phyloP scores from a whole-genome alignment of 371 early-diverging fungal genomes.

The Actinomucor elegans region DNA sequence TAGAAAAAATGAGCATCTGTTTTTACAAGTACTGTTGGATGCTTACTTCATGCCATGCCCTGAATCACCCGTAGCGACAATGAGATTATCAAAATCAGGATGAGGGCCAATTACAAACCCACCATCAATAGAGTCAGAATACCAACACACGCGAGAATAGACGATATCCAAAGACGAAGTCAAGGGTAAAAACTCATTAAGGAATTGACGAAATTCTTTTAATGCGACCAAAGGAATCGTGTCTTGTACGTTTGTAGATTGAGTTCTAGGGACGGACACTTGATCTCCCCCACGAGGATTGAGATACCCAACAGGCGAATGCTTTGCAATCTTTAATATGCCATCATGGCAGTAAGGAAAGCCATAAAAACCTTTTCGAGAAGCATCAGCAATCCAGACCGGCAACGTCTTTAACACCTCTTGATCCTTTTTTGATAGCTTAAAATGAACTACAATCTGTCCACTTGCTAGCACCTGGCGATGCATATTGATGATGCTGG shows the following conservation, averaged over 20 bases:
- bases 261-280: constrained; percentile 40
- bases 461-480: constrained; percentile 42
- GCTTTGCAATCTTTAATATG: constrained; percentile 44
- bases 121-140: constrained; percentile 44
- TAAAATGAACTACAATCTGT: constrained; percentile 52
- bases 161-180: constrained; percentile 24
- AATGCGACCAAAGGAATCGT: constrained; percentile 38
- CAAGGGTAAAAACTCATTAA: constrained; percentile 32
- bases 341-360: constrained; percentile 43
- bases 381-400: constrained; percentile 50
- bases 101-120: constrained; percentile 37
- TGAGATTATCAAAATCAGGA: constrained; percentile 37
- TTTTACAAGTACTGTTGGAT: too few relatives aligned
- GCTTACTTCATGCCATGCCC: too few relatives aligned
- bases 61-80: constrained; percentile 45
- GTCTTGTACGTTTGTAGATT: constrained; percentile 26
- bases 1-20: too few relatives aligned
- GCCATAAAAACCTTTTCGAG: constrained; percentile 44
- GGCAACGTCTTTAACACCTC: constrained; percentile 16
- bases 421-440: constrained; percentile 8
- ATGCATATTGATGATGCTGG: constrained; percentile 37
- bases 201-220: constrained; percentile 22
- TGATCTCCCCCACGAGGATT: constrained; percentile 23
- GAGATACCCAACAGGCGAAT: constrained; percentile 39
- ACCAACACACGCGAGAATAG: constrained; percentile 40